Evolutionary conservation across 495 filamentous ascomycete genomes (phyloP).

Genomic region (Neurospora intermedia): DNA sequence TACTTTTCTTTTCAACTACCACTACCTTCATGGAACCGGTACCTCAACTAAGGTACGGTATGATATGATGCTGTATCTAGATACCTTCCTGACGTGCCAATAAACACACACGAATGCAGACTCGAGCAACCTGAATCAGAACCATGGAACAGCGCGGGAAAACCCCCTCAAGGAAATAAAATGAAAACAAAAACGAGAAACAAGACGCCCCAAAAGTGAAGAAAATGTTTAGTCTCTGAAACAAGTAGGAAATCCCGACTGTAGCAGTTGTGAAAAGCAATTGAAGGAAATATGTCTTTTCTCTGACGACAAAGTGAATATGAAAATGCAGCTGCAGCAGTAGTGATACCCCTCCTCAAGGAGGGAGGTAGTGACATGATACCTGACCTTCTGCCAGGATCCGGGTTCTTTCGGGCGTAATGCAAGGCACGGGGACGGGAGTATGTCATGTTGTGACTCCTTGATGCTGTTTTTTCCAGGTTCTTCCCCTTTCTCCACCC

Average conservation of each 20-base stretch:
- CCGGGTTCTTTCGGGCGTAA: background rate
- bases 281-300: background rate
- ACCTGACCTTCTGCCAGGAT: background rate
- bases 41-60: background rate
- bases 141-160: background rate
- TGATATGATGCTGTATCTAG: background rate
- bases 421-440: background rate
- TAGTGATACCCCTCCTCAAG: background rate
- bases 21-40: background rate
- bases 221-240: background rate
- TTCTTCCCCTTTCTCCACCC: background rate
- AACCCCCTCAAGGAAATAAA: background rate
- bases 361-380: background rate
- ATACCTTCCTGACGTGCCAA: background rate
- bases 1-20: background rate
- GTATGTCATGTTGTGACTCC: background rate
- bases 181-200: background rate
- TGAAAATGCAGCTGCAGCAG: background rate
- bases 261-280: background rate
- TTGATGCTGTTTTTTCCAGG: background rate
- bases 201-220: background rate
- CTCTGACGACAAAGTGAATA: background rate
- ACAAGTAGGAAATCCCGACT: background rate
- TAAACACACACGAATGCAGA: background rate
- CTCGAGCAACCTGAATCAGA: background rate